A percentile compares a stretch with the other conserved stretches of the same genome.
Conservation (phyloP, 2,329 filamentous ascomycete species). For the Colletotrichum sp. region DNA sequence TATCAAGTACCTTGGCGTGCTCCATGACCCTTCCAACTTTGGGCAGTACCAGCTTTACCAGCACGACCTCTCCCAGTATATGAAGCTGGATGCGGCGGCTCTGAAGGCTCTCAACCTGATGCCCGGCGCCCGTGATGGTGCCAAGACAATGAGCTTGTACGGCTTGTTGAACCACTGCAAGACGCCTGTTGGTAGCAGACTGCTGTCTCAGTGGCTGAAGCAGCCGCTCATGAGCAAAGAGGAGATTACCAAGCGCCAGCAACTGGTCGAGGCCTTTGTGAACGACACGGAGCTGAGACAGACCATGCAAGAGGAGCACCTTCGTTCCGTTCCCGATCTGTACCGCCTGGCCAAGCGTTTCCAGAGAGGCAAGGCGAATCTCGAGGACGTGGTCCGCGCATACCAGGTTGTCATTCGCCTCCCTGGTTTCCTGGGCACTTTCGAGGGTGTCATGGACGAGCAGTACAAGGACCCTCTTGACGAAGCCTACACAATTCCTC, state of each 20-base stretch:
- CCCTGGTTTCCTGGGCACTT: conserved; percentile 85
- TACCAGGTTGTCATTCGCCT: conserved; percentile 95
- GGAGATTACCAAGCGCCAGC: conserved; percentile 90
- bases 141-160: conserved; percentile 97
- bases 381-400: conserved; percentile 94
- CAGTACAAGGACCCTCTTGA: conserved; percentile 88
- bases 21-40: conserved; percentile 93
- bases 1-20: conserved; percentile 90
- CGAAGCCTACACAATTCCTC: conserved; percentile 82
- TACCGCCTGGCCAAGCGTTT: conserved; percentile 95
- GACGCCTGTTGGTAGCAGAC: conserved; percentile 86
- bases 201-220: conserved; percentile 96
- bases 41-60: conserved; percentile 97
- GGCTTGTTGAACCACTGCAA: conserved; percentile 97
- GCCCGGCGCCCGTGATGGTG: conserved; percentile 91
- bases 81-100: conserved; percentile 96
- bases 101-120: conserved; percentile 95
- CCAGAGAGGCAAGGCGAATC: conserved; percentile 85
- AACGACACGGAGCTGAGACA: conserved; percentile 92
- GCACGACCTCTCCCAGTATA: conserved; percentile 94
- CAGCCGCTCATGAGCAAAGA: conserved; percentile 91
- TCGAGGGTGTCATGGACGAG: conserved; percentile 96
- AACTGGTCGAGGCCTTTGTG: conserved; percentile 94
- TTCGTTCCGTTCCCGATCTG: conserved; percentile 90
- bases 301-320: conserved; percentile 95